These are phyloP conservation scores for Ampelomyces quisqualis DNA, from an alignment of 2,329 filamentous ascomycete species.

Conservation along the genomic window DNA sequence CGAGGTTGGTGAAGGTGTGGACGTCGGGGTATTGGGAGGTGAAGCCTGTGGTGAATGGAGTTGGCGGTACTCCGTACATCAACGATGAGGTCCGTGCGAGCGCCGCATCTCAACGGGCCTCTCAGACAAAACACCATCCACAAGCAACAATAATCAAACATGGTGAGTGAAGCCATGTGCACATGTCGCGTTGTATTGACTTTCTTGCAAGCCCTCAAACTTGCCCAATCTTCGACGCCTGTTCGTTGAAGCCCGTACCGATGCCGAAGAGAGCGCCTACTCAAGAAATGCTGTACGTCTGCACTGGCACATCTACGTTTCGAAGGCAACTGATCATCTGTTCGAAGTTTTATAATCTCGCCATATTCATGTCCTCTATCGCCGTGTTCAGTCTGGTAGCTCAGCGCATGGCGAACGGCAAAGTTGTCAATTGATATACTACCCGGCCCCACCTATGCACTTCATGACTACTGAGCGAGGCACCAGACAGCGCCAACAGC, in stretches of 20 bases:
- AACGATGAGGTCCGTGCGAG: slow-evolving; percentile 29
- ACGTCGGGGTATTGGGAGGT: slow-evolving; percentile 11
- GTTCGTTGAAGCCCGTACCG: slow-evolving; percentile 90
- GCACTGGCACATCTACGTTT: background rate
- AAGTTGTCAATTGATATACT: background rate
- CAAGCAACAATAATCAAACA: too few species aligned
- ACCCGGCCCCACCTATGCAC: background rate
- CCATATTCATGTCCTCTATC: slow-evolving; percentile 94
- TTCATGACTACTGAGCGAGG: too few species aligned
- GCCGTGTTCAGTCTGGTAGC: slow-evolving; percentile 91
- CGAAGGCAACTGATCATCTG: slow-evolving; percentile 3
- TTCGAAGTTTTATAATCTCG: slow-evolving; percentile 89
- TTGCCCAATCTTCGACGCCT: slow-evolving; percentile 93
- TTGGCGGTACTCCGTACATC: too few species aligned
- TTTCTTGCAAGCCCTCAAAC: slow-evolving; percentile 60
- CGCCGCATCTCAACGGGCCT: background rate
- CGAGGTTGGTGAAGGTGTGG: slow-evolving; percentile 8
- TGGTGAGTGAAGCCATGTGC: slow-evolving; percentile 13
- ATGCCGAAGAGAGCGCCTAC: slow-evolving; percentile 91
- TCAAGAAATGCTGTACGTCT: slow-evolving; percentile 81
- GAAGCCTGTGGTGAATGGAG: too few species aligned
- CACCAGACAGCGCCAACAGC: too few species aligned
- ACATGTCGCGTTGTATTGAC: background rate
- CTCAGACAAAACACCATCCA: too few species aligned
- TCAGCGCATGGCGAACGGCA: slow-evolving; percentile 66